Percentiles rank a stretch among this genome's conserved stretches.
phyloP scores from a whole-genome alignment of 2,329 filamentous ascomycete species.

The Aspergillus puulaauensis region DNA sequence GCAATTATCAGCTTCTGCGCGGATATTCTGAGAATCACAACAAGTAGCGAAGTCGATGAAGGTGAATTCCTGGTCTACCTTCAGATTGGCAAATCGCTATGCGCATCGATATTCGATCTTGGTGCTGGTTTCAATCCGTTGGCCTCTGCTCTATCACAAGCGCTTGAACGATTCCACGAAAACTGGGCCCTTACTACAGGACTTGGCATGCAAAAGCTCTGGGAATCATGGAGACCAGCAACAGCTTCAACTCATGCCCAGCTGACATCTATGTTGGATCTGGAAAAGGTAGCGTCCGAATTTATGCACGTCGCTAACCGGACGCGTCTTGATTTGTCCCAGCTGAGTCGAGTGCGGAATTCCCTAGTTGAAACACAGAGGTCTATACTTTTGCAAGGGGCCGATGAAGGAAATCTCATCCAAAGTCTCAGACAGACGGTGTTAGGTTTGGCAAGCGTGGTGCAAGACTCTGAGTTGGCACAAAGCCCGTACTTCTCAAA shows the following conservation, averaged over 20 bases:
- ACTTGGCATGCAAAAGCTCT: slow-evolving; percentile 75
- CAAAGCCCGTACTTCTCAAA: slow-evolving; percentile 44
- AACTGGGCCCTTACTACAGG: slow-evolving; percentile 74
- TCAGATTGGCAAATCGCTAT: slow-evolving; percentile 37
- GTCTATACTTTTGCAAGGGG: slow-evolving; percentile 36
- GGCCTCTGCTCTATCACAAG: slow-evolving; percentile 26
- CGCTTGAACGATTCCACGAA: slow-evolving; percentile 60
- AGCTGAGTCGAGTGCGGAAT: slow-evolving; percentile 35
- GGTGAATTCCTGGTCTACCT: slow-evolving; percentile 57
- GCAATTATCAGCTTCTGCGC: slow-evolving; percentile 47
- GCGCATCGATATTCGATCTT: slow-evolving; percentile 32
- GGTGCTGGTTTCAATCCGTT: slow-evolving; percentile 27
- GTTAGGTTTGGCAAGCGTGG: slow-evolving; percentile 31
- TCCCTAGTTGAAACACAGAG: slow-evolving; percentile 41
- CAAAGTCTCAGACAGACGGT: slow-evolving; percentile 41
- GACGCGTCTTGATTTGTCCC: slow-evolving; percentile 35
- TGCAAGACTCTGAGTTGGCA: slow-evolving; percentile 28
- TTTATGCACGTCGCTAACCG: slow-evolving; percentile 39
- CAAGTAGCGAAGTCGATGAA: slow-evolving; percentile 48
- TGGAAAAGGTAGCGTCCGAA: slow-evolving; percentile 36
- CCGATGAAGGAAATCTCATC: slow-evolving; percentile 36
- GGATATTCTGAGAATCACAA: slow-evolving; percentile 48
- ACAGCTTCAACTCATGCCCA: slow-evolving; percentile 43
- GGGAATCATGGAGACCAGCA: slow-evolving; percentile 68
- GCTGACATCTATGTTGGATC: slow-evolving; percentile 33